A percentile compares a stretch with the other conserved stretches of the same genome.
phyloP scores from a whole-genome alignment of 257 asterid genomes.

The Gynochthodes officinalis region DNA sequence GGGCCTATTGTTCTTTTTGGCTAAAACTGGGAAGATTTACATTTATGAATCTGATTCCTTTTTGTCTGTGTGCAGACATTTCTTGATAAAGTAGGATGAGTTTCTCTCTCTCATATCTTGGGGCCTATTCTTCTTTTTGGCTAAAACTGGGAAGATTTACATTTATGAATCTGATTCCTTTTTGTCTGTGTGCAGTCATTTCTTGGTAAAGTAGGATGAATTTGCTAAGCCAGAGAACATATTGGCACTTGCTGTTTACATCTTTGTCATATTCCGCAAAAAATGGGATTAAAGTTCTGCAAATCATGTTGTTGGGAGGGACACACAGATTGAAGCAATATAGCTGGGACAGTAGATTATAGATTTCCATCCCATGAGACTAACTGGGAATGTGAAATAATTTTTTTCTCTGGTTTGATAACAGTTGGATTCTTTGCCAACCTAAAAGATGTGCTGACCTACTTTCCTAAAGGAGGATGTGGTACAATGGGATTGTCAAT shows the following conservation, averaged over 20 bases:
- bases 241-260: not conserved
- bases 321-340: constrained; percentile 1
- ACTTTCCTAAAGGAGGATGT: not conserved
- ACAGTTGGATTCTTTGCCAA: constrained; percentile 25
- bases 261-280: constrained; percentile 6
- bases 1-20: too few species aligned
- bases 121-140: not conserved
- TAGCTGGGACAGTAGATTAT: constrained; percentile 12
- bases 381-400: constrained; percentile 33
- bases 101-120: not conserved
- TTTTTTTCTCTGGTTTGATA: constrained; percentile 12
- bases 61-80: too few species aligned
- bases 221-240: constrained; percentile 20
- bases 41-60: too few species aligned
- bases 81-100: too few species aligned
- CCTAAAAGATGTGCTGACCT: constrained; percentile 10
- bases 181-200: constrained; percentile 45
- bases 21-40: too few species aligned
- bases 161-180: not conserved
- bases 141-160: not conserved
- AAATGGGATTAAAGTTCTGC: constrained; percentile 13
- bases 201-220: constrained; percentile 66
- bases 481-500: constrained; percentile 5
- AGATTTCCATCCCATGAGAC: constrained; percentile 18
- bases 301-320: constrained; percentile 11